These are phyloP conservation scores for Stagonosporopsis vannaccii DNA, from an alignment of 2,329 filamentous ascomycete genomes.

Conservation along the genomic window DNA sequence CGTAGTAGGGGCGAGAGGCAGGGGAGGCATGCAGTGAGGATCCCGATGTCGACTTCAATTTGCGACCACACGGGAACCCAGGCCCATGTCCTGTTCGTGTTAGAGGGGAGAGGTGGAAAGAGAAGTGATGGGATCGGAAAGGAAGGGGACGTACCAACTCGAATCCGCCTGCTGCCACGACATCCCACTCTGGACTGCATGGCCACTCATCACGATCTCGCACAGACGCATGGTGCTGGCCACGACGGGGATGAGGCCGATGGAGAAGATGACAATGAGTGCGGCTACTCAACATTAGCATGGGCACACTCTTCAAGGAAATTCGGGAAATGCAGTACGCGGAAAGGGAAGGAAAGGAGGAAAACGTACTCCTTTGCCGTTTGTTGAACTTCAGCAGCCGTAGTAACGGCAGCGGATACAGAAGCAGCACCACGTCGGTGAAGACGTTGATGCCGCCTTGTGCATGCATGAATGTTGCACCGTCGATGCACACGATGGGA, in stretches of 20 bases:
- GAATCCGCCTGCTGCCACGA: constrained; percentile 31
- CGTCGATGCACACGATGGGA: constrained; percentile 28
- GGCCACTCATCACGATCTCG: constrained; percentile 32
- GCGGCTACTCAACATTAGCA: constrained; percentile 21
- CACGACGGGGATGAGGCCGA: constrained; percentile 37
- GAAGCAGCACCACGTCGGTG: constrained; percentile 32
- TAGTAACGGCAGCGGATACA: constrained; percentile 36
- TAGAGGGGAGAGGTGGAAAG: too few relatives aligned
- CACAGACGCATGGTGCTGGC: constrained; percentile 38
- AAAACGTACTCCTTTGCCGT: constrained; percentile 33
- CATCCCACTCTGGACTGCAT: constrained; percentile 14
- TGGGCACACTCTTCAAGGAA: too few relatives aligned
- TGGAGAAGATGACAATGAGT: constrained; percentile 35
- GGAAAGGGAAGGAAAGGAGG: too few relatives aligned
- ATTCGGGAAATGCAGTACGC: too few relatives aligned
- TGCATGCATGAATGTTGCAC: constrained; percentile 27
- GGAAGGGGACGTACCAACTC: constrained; percentile 25
- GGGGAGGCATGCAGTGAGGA: constrained; percentile 38
- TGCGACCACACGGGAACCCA: constrained; percentile 43
- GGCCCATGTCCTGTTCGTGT: constrained; percentile 25
- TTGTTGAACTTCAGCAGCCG: constrained; percentile 34
- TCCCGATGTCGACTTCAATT: constrained; percentile 41
- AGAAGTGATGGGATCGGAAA: not conserved
- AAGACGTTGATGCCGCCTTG: constrained; percentile 36
- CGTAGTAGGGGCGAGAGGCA: constrained; percentile 36